Conservation (phyloP, 1,284 basidiomycete genomes). For the Cryptococcus wingfieldii region DNA sequence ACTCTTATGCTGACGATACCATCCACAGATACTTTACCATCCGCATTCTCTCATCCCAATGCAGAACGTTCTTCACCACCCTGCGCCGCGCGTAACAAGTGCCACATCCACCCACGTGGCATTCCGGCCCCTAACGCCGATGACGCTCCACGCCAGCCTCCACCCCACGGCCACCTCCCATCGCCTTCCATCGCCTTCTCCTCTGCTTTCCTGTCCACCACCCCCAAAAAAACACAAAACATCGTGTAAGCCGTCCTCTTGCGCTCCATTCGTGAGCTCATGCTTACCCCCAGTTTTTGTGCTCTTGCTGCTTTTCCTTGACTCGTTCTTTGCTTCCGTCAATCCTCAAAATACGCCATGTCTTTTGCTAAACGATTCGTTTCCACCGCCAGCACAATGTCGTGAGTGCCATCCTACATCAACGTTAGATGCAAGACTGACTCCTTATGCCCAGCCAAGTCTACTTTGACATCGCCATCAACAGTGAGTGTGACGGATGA, state of each 20-base stretch:
- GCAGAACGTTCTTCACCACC: too few species aligned
- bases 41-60: too few species aligned
- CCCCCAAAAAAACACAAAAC: background rate
- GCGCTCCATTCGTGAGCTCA: conserved; percentile 31
- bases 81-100: too few species aligned
- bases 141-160: too few species aligned
- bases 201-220: background rate
- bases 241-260: background rate
- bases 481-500: conserved; percentile 46
- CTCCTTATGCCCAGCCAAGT: conserved; percentile 25
- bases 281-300: conserved; percentile 26
- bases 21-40: too few species aligned
- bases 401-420: conserved; percentile 21
- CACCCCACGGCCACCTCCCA: too few species aligned
- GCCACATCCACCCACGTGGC: too few species aligned
- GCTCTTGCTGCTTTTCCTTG: conserved; percentile 2
- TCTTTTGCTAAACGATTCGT: conserved; percentile 45
- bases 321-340: background rate
- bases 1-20: too few species aligned
- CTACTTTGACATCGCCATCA: conserved; percentile 81
- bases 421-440: background rate
- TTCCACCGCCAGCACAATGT: conserved; percentile 41
- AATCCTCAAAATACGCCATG: conserved; percentile 18
- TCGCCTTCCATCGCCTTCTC: background rate
- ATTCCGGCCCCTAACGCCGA: too few species aligned